Base-by-base conservation (phyloP, 1,139 yeast genomes). In the Zygoascus hellenicus region DNA sequence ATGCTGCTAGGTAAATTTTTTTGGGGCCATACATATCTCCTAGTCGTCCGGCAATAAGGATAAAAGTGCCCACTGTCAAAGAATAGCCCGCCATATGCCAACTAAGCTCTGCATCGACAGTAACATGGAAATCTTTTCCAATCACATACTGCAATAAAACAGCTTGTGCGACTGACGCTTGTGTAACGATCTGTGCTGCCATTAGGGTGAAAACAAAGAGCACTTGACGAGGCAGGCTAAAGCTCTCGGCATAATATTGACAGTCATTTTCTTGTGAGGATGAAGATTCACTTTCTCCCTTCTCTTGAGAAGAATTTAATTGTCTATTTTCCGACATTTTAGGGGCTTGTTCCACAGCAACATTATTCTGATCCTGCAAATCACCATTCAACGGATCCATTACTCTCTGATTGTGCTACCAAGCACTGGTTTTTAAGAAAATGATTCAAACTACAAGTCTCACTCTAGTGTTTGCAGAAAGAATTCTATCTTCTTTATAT, bases 21-120 rank as follows among this genome's bases (percentile, higher is more conserved):
- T 78, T 78, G 56, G 79, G 78, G 3, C 87, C 88, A 55, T 69
- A 72, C 54, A 78, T 61, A 58, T 81, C 87, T n/a, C 87, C 87
- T 17, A 80, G 57, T 42, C 81, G 71, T 9, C 88, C 88, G 1
- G 81, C 74, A 2, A 76, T 65, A 31, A 81, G 62, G 48, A 81
- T 80, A 51, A 81, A 77, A 0, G 86, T 77, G 9, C 86, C 86
- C 11, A 76, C 78, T 0, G 84, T 76, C 42, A 80, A 64, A 1
- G 82, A 73, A 55, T 69, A 80, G 0, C 81, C 69, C 0, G 84
- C 82, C 3, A 80, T 66, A 59, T 76, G 77, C 86, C 87, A 81
- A 4, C 79, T 69, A 11, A 70, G 66, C 57, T 71, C 72, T 5
- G 81, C 81, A 22, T 52, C 49, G 34, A 49, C 40, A 10, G 57